A percentile compares a stretch with the other conserved stretches of the same genome.
phyloP scores from a whole-genome alignment of 805 yeast genomes.

The Wickerhamiella azyma region DNA sequence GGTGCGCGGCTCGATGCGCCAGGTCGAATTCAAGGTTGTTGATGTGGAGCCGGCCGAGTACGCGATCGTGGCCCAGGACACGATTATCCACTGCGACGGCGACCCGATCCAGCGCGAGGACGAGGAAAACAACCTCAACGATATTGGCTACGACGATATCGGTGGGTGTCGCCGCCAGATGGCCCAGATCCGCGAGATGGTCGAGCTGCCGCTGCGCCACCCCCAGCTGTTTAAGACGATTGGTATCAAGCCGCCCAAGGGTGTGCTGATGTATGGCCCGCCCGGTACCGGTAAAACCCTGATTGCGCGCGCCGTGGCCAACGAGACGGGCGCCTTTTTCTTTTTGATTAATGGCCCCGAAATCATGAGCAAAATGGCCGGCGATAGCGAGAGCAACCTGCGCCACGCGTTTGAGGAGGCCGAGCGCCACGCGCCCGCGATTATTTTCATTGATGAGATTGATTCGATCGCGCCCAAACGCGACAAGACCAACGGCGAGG shows the following conservation, averaged over 20 bases:
- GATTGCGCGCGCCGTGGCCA: constrained; percentile 99
- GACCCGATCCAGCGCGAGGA: constrained; percentile 97
- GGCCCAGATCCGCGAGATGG: constrained; percentile 98
- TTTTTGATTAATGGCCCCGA: constrained; percentile 98
- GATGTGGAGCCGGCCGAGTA: constrained; percentile 96
- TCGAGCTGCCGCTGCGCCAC: constrained; percentile 94
- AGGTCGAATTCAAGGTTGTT: constrained; percentile 95
- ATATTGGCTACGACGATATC: constrained; percentile 96
- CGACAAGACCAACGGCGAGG: constrained; percentile 99
- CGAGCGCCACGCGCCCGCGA: constrained; percentile 95
- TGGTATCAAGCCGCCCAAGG: constrained; percentile 98
- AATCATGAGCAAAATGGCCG: constrained; percentile 99
- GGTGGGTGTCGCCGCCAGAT: constrained; percentile 99
- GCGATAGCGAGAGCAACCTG: constrained; percentile 93
- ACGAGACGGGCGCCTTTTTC: constrained; percentile 98
- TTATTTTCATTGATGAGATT: constrained; percentile 95
- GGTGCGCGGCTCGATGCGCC: constrained; percentile 98
- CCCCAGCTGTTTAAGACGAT: constrained; percentile 95
- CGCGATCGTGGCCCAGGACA: constrained; percentile 97
- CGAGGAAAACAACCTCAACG: constrained; percentile 90
- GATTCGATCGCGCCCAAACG: constrained; percentile 99
- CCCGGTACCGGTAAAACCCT: constrained; percentile 99
- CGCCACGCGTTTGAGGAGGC: constrained; percentile 99
- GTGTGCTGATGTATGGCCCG: constrained; percentile 88
- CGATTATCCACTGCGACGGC: constrained; percentile 96